Base-by-base conservation (phyloP, 1,284 basidiomycete species). In the Leccinum fallax region DNA sequence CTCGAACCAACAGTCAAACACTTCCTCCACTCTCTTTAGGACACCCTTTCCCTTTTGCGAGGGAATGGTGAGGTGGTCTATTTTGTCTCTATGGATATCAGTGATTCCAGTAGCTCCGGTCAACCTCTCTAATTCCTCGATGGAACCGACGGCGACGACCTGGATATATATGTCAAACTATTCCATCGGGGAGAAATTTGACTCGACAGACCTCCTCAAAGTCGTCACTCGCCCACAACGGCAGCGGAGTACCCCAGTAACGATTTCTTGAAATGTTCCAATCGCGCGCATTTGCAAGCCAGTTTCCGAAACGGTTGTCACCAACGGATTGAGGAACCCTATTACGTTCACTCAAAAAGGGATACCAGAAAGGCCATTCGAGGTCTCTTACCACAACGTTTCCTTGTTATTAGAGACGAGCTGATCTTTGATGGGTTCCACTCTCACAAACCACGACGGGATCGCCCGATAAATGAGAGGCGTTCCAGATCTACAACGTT, bases 1-100 rank as follows among this genome's bases (percentile, higher is more conserved):
- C 81, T 99, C 97, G 76, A 99, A 99, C 97, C 97, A 99, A 76
- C 97, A 99, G 77, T 99, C 97, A 76, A 99, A 99, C 34, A 99
- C 95, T 77, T 98, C 97, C 64, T 98, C 94, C 19, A 98, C 85
- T 62, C 97, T 89, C 76, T 86, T 93, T 51, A 99, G 80, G 21
- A 80, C 77, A 21, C 97, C 97, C 73, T 96, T 97, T 65, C 96
- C 97, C 76, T 88, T 78, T 73, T 91, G 83, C 36, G 95, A 98
- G 5, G 97, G 97, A 71, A 99, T 98, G 61, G 94, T 96, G 79
- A 99, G 94, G 73, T 93, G 86, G 77, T 98, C 96, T 70, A 99
- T 95, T 74, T 88, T 94, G 67, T 99, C 95, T 61, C 95, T 84
- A 78, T 99, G 97, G 56, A 99, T 77, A 77, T 99, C 97, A n/a